Evolutionary conservation across 106 monocot genomes (phyloP).

Genomic region (Gastrodia elata): DNA sequence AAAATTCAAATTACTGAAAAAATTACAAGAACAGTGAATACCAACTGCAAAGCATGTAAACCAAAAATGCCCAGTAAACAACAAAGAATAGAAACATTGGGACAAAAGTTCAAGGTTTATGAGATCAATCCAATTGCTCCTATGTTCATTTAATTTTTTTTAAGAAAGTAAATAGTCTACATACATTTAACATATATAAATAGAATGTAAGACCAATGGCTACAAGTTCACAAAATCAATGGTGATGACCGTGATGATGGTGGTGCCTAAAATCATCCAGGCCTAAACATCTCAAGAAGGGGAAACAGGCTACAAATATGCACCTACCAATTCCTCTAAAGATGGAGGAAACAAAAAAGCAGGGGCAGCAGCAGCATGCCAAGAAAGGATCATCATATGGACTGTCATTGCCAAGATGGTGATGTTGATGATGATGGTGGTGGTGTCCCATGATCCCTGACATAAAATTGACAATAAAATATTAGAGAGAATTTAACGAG

Average conservation of each 20-base stretch:
- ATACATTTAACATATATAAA: conserved; percentile 1
- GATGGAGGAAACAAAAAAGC: conserved; percentile 22
- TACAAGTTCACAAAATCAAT: conserved; percentile 10
- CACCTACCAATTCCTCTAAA: conserved; percentile 39
- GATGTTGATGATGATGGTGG: conserved; percentile 20
- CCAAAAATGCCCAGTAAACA: no score
- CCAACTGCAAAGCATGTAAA: no score
- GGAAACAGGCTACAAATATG: conserved; percentile 53
- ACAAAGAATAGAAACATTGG: no score
- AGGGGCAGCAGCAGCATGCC: conserved; percentile 45
- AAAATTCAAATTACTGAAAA: no score
- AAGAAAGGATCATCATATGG: conserved; percentile 29
- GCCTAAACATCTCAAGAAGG: conserved; percentile 50
- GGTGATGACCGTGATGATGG: conserved; percentile 29
- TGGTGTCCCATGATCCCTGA: conserved; percentile 14
- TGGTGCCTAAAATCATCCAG: conserved; percentile 38
- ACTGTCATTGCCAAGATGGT: conserved; percentile 14
- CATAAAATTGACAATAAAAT: neutral
- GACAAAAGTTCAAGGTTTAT: no score
- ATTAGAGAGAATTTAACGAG: neutral
- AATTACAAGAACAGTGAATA: no score
- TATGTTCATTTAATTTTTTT: no score
- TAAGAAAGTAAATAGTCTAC: neutral
- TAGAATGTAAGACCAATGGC: neutral
- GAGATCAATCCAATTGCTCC: no score